Conservation (phyloP, 768 basidiomycete species). For the Russula abietina region DNA sequence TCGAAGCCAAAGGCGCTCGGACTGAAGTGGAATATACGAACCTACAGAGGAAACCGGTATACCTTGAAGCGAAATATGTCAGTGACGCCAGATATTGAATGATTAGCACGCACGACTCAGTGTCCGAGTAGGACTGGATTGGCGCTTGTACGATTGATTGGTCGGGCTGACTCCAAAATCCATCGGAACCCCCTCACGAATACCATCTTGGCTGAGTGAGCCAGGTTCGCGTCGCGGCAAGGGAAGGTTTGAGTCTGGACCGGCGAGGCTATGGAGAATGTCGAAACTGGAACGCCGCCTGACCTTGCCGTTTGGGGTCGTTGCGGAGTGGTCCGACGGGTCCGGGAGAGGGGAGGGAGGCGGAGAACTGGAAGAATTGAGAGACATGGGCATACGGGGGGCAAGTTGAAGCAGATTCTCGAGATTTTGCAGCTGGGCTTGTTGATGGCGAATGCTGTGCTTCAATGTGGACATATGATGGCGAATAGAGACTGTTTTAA, state of each 20-base stretch:
- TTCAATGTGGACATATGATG: constrained; percentile 77
- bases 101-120: constrained; percentile 60
- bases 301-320: constrained; percentile 34
- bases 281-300: constrained; percentile 68
- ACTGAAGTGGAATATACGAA: constrained; percentile 19
- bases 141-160: constrained; percentile 43
- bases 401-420: constrained; percentile 64
- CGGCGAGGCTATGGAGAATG: constrained; percentile 60
- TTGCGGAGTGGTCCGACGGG: constrained; percentile 29
- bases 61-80: constrained; percentile 37
- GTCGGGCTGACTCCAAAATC: constrained; percentile 41
- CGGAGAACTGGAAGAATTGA: constrained; percentile 35
- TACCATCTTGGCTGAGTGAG: constrained; percentile 45
- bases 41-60: constrained; percentile 37
- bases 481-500: constrained; percentile 56
- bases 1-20: not conserved
- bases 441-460: constrained; percentile 78
- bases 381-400: constrained; percentile 59
- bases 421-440: constrained; percentile 66
- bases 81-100: constrained; percentile 10
- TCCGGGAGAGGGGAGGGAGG: constrained; percentile 33
- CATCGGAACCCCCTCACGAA: constrained; percentile 69
- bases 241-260: constrained; percentile 69
- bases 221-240: constrained; percentile 52
- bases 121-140: constrained; percentile 68